These are phyloP conservation scores for Inga laurina DNA, from an alignment of 306 rosid species.

Conservation along the genomic window DNA sequence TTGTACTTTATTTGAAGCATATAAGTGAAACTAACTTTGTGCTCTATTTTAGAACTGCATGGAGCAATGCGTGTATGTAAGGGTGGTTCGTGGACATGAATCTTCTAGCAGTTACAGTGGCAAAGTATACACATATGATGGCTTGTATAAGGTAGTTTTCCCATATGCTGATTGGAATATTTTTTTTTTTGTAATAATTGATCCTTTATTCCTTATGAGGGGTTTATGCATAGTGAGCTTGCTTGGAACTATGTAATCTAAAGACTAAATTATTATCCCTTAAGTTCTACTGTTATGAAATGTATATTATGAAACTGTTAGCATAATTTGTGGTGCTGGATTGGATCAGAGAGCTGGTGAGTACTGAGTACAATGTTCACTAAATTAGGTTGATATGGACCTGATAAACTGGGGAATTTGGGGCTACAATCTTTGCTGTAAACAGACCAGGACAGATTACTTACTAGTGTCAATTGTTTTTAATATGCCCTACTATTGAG, in stretches of 20 bases:
- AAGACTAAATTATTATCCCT: slow-evolving; percentile 8
- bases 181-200: neutral
- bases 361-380: neutral
- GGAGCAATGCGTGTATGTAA: slow-evolving; percentile 72
- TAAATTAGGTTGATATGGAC: neutral
- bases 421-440: neutral
- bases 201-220: neutral
- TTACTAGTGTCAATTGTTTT: neutral
- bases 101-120: slow-evolving; percentile 73
- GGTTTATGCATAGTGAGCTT: neutral
- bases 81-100: slow-evolving; percentile 91
- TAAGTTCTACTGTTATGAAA: neutral
- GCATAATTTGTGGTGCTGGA: neutral
- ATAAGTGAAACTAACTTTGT: slow-evolving; percentile 26
- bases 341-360: neutral
- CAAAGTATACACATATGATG: slow-evolving; percentile 93
- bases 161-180: slow-evolving; percentile 7
- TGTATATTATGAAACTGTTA: neutral
- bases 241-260: neutral
- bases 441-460: neutral
- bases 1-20: neutral
- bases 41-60: slow-evolving; percentile 65
- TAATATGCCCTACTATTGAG: neutral
- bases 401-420: neutral
- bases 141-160: slow-evolving; percentile 80